Evolutionary conservation across 2,329 filamentous ascomycete genomes (phyloP), one percentile per base, ranked within the genome.

Genomic region (Ceratocystis albifundus): DNA sequence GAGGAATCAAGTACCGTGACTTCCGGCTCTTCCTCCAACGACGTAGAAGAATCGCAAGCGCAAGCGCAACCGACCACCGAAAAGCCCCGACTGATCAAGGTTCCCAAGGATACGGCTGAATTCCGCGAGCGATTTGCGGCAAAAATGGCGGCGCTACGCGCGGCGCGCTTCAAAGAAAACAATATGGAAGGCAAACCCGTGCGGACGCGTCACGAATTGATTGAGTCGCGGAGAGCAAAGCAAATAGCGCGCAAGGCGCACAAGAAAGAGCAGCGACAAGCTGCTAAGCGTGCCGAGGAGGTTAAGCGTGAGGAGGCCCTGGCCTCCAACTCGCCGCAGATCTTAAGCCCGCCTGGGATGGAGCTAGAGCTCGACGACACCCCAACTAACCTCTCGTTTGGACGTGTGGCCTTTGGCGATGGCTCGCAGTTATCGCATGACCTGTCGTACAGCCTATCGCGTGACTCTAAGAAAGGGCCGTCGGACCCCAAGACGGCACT

Each of bases 331-430:
- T 87, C 84, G 2, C 84, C 84, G 3, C 77, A 79, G 68, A 79
- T 84, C 66, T 80, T 85, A 75, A 84, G 80, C 71, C 81, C 83
- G 0, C 53, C 53, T 1, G 53, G 53, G 12, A 57, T 57, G 53
- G 76, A 79, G 8, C 75, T 84, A 32, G 79, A 81, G 67, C 74
- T 80, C 7, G 79, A 80, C 44, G 76, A 81, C 69, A 69, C 70
- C 22, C 70, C 67, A 69, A 70, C 75, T 2, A 87, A 85, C 72
- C 95, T 96, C 74, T 85, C 90, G 4, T 99, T 97, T 75, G 91
- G 92, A 41, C 87, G 90, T 45, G 86, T 99, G n/a, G 86, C 90
- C 10, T 99, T 97, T 74, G 84, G 84, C 3, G 93, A 97, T 73
- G 93, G 93, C 48, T 83, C 90, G 64, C 83, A 88, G 69, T 80